These are phyloP conservation scores for Ceratobasidium sp. DNA, from an alignment of 1,284 basidiomycete species.

Conservation along the genomic window DNA sequence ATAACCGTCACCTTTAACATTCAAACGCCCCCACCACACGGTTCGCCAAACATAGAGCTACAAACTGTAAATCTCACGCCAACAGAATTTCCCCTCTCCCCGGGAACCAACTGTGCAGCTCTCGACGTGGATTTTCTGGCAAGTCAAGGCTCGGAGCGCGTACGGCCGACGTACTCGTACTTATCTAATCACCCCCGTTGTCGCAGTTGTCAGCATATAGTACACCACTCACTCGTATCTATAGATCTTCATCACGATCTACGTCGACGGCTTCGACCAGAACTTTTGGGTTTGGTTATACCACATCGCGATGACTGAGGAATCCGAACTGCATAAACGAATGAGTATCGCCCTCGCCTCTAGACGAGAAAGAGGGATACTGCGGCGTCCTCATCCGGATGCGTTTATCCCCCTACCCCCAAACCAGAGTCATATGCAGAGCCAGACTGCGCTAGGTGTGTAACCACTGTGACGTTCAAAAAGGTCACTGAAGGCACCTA, in stretches of 20 bases:
- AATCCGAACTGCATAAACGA: constrained; percentile 12
- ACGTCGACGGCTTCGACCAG: background rate
- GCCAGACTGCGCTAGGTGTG: background rate
- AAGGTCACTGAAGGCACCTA: background rate
- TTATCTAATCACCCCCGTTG: background rate
- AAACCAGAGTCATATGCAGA: constrained; percentile 13
- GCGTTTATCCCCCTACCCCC: constrained; percentile 21
- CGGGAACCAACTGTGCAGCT: background rate
- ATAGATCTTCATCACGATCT: background rate
- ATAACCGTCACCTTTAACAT: background rate
- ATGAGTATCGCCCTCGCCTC: constrained; percentile 25
- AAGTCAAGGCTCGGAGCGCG: background rate
- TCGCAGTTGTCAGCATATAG: background rate
- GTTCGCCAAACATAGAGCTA: background rate
- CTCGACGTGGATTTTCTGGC: background rate
- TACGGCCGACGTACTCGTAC: constrained; percentile 2
- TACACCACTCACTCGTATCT: background rate
- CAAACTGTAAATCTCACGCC: background rate
- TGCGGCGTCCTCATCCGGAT: constrained; percentile 33
- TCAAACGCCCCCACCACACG: background rate
- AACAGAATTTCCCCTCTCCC: background rate
- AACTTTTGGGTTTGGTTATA: background rate
- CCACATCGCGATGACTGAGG: background rate
- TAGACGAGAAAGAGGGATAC: constrained; percentile 23
- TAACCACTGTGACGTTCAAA: background rate